Percentiles rank a stretch among this genome's conserved stretches.
These are phyloP conservation scores for Trichoderma pleuroti DNA, from an alignment of 2,329 filamentous ascomycete species.

Conservation along the genomic window DNA sequence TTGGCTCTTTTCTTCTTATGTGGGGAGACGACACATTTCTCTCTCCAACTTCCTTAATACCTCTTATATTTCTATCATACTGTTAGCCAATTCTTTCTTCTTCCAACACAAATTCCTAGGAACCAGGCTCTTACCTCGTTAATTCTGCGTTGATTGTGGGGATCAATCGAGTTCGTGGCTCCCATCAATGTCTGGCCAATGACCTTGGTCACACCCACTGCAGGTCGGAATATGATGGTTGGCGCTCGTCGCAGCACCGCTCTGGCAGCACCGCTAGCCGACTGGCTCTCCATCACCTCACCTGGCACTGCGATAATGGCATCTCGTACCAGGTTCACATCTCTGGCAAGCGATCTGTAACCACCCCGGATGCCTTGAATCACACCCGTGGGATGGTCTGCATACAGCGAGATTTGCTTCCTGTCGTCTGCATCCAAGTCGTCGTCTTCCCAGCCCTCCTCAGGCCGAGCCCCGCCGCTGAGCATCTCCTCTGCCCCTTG, in stretches of 20 bases:
- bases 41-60: neutral
- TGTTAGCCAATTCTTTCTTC: slow-evolving; percentile 14
- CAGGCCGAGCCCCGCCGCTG: slow-evolving; percentile 39
- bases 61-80: slow-evolving; percentile 46
- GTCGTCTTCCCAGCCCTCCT: slow-evolving; percentile 54
- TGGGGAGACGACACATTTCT: neutral
- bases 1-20: neutral
- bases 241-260: slow-evolving; percentile 79
- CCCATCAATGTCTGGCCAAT: slow-evolving; percentile 87
- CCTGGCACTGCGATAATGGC: slow-evolving; percentile 93
- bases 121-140: slow-evolving; percentile 72
- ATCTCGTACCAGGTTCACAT: slow-evolving; percentile 81
- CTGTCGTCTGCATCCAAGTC: slow-evolving; percentile 64
- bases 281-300: slow-evolving; percentile 82
- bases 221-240: slow-evolving; percentile 87
- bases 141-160: slow-evolving; percentile 71
- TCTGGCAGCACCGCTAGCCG: slow-evolving; percentile 73
- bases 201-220: slow-evolving; percentile 84
- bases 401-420: slow-evolving; percentile 85
- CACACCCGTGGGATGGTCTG: slow-evolving; percentile 87
- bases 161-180: slow-evolving; percentile 87
- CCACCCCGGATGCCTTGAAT: slow-evolving; percentile 81
- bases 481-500: slow-evolving; percentile 84
- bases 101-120: neutral
- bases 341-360: slow-evolving; percentile 76